A percentile compares a stretch with the other conserved stretches of the same genome.
phyloP scores from a whole-genome alignment of 2,329 filamentous ascomycete species.

The Epichloe elymi region DNA sequence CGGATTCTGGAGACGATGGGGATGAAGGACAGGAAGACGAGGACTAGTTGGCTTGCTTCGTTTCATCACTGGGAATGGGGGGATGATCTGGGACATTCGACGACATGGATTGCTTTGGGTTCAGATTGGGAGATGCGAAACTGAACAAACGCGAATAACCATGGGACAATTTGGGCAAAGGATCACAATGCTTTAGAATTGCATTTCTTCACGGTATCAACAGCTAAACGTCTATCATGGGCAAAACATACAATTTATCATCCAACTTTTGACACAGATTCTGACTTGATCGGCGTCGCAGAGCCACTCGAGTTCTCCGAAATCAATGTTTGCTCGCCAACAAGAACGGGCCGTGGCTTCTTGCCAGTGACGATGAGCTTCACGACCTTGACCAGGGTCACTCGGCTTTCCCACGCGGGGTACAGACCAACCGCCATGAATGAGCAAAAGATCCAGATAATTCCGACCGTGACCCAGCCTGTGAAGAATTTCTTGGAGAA shows the following conservation, averaged over 20 bases:
- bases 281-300: conserved; percentile 4
- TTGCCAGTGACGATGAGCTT: conserved; percentile 9
- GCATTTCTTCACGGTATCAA: not conserved
- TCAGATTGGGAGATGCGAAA: not conserved
- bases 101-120: not conserved
- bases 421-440: conserved; percentile 64
- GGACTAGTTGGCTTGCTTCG: not conserved
- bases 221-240: too few species aligned
- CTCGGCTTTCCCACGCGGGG: conserved; percentile 66
- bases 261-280: not conserved
- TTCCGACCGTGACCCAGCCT: conserved; percentile 57
- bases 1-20: not conserved
- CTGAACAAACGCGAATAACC: not conserved
- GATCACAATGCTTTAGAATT: not conserved
- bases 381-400: conserved; percentile 29
- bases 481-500: conserved; percentile 49
- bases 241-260: not conserved
- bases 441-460: conserved; percentile 61
- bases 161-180: not conserved
- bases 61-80: not conserved
- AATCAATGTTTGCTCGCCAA: not conserved
- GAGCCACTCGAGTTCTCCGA: conserved; percentile 3
- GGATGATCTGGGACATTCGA: not conserved
- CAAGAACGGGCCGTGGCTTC: not conserved
- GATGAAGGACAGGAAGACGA: not conserved